Evolutionary conservation across 495 filamentous ascomycete species (phyloP), one percentile per base, ranked within the genome.

Genomic region (Aspergillus egyptiacus): DNA sequence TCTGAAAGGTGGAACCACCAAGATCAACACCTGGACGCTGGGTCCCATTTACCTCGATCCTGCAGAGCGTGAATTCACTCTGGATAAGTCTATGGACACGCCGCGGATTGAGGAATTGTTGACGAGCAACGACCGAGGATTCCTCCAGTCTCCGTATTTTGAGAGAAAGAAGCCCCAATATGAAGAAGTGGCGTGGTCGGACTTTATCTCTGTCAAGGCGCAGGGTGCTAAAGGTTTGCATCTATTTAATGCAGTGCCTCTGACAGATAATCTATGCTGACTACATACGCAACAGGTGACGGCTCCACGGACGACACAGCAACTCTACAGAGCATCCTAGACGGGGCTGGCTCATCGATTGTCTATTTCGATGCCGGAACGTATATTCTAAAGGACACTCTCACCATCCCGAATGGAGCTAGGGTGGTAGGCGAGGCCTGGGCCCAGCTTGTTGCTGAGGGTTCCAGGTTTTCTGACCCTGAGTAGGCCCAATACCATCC

Each of bases 301-400:
- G 78, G 78, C 5, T 49, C 31, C 0, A 72, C 73, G 0, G 76
- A 81, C 54, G 75, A 80, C 35, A 73, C 72, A 8, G 59, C 53
- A 0, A 68, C 64, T 25, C 59, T 96, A 48, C 86, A 96, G 56
- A 65, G 64, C 2, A 70, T 83, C 32, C 72, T 89, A 41, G 70
- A 64, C 43, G 80, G 80, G 81, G 54, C 60, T 1, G 86, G 78
- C 17, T 37, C 15, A 23, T 52, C 49, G 0, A 38, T 95, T 45
- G 74, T 94, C 45, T 95, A 82, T 69, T 88, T 96, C 59, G 84
- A 89, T 56, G 80, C 85, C 53, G 89, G 89, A 25, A 78, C 81
- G n/a, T 95, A 95, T 64, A 60, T 89, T 10, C 68, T 96, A 54
- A 80, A 81, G 22, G 73, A 80, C 40, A 95, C 89, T 0, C 67